Evolutionary conservation across 768 basidiomycete species (phyloP), one percentile per base, ranked within the genome.

Genomic region (Phlebiopsis flavidoalba): DNA sequence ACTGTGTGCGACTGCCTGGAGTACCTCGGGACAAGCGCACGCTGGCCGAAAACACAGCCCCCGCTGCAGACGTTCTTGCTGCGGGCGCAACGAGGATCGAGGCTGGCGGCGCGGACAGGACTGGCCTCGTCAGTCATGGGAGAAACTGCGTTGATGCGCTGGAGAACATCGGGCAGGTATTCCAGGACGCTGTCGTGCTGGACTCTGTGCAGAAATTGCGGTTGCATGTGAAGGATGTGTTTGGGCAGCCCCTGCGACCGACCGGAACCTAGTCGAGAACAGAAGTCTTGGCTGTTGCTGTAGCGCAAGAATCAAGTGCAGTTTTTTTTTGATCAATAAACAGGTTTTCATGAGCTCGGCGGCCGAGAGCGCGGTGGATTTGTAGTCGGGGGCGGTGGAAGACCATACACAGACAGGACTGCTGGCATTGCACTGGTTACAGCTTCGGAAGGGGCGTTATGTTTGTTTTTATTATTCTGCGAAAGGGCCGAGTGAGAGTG

Each of bases 101-200:
- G 88, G 87, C 0, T 81, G 82, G 15, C 80, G 88, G 50, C 73
- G 81, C n/a, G 91, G 91, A 1, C 81, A 84, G 66, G 88, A 92
- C 63, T 93, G 89, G 89, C 77, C 86, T 12, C 75, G 81, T 50
- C 74, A 77, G 55, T 88, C 86, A 65, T 93, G 91, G 90, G 75
- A 79, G 63, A 75, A n/a, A 80, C 12, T 81, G 75, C 31, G 69
- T 88, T 60, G 65, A 65, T 7, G 76, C 75, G 53, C 65, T 93
- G 67, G 72, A 69, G 35, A 69, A 67, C 26, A 72, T 89, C 43
- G 87, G 82, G 1, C 72, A 69, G 1, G 64, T 69, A 24, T 91
- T 86, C 81, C 72, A 71, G 3, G 85, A 89, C 54, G 73, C 68
- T 8, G 77, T 75, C n/a, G 75, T 91, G 37, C 63, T 68, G 5